Evolutionary conservation across 495 filamentous ascomycete genomes (phyloP), one percentile per base, ranked within the genome.

Genomic region (Lasiosphaeriaceae sp.): DNA sequence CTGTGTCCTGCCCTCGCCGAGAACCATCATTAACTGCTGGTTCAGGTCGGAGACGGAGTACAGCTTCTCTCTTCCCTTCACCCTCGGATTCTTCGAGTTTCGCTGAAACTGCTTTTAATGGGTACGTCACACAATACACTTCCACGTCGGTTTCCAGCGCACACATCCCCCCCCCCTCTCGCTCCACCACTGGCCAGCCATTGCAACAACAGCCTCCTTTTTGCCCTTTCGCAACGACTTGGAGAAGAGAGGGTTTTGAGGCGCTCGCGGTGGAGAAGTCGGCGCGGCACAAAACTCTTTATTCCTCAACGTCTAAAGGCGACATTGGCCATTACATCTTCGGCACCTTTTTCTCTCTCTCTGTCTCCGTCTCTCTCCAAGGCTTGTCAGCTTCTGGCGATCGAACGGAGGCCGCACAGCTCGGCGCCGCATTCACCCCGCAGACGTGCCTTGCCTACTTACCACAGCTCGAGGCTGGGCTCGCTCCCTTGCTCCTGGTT

Each of bases 1-100:
- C 49, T 47, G 24, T 17, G 14, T 39, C 49, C 37, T 50, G 21
- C 34, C 41, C 21, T 41, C 46, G 29, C 45, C 56, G 16, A 47
- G 52, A 55, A 56, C 56, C 52, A 49, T 51, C 50, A 41, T 58
- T 47, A n/a, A 39, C 63, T 54, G 62, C 62, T 64, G 56, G 62
- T 59, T 57, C 39, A 65, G 61, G 59, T 39, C 52, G 56, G 61
- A 62, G 52, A 53, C 21, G 41, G 37, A 35, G 39, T 17, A 11
- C 16, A 14, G 39, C 29, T 50, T 31, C 53, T 52, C 29, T 35
- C 55, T 37, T 31, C 37, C 51, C 50, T 46, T 50, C 54, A 39
- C 14, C n/a, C 56, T 26, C 37, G 49, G 58, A 47, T 62, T 62
- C 57, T n/a, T 54, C 57, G 56, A 55, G 54, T 61, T 57, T 53